phyloP scores from a whole-genome alignment of 2,329 filamentous ascomycete genomes.

The Ustulina deusta region DNA sequence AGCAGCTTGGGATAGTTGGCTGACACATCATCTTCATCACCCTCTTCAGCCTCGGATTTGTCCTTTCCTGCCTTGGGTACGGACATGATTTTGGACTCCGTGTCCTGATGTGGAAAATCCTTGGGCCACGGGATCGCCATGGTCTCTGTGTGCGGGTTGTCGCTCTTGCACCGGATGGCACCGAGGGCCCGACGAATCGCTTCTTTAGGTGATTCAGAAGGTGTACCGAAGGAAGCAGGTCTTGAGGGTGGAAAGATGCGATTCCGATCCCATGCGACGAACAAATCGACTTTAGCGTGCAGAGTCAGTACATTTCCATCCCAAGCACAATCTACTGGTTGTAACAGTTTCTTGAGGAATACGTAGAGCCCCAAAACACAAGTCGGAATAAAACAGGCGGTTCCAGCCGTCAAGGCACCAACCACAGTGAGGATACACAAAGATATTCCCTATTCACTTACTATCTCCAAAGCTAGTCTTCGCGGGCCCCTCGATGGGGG shows the following conservation, averaged over 20 bases:
- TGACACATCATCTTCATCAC: constrained; percentile 30
- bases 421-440: not conserved
- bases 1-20: constrained; percentile 34
- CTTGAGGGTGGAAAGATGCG: constrained; percentile 33
- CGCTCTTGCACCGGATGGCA: constrained; percentile 56
- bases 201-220: constrained; percentile 40
- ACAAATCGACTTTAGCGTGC: constrained; percentile 67
- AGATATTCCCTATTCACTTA: constrained; percentile 19
- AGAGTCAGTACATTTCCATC: constrained; percentile 13
- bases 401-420: not conserved
- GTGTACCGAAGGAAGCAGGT: constrained; percentile 36
- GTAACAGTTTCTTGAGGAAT: not conserved
- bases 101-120: constrained; percentile 21
- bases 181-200: constrained; percentile 57
- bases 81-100: not conserved
- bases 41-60: not conserved
- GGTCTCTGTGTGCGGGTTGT: constrained; percentile 50
- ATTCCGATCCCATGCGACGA: constrained; percentile 60
- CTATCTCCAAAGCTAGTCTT: constrained; percentile 76
- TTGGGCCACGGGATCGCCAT: constrained; percentile 69
- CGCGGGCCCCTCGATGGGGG: constrained; percentile 75
- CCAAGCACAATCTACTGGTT: not conserved
- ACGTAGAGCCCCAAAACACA: not conserved
- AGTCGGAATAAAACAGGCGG: not conserved
- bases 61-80: not conserved